Conservation (phyloP, 768 basidiomycete species). For the Wakefieldia striispora region DNA sequence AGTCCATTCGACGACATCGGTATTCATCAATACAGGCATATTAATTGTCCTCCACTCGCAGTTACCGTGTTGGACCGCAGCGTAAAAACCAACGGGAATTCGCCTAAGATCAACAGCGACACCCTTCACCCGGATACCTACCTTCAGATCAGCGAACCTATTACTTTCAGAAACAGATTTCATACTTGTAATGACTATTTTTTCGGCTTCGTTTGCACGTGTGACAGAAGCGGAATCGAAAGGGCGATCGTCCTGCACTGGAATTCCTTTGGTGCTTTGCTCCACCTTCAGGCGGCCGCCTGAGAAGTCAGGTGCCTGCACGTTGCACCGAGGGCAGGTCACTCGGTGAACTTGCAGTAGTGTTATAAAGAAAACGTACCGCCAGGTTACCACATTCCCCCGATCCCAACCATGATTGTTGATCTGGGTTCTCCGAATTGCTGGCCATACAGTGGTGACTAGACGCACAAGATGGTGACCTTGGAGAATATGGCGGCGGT, state of each 20-base stretch:
- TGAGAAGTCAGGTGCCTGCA: no score
- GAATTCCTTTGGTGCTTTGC: no score
- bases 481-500: no score
- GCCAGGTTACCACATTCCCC: no score
- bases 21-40: neutral
- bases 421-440: no score
- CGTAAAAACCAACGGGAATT: neutral
- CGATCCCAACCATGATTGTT: no score
- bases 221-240: neutral
- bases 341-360: no score
- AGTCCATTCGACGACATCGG: constrained; percentile 1
- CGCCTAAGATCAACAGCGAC: neutral
- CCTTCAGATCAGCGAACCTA: neutral
- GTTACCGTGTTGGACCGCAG: neutral
- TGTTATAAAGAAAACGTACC: no score
- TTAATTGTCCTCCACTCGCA: neutral
- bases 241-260: neutral
- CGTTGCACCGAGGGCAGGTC: no score
- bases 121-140: neutral
- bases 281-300: no score
- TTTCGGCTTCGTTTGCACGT: neutral
- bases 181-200: neutral
- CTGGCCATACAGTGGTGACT: no score
- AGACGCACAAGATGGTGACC: no score
- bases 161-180: neutral